Conservation (phyloP, 1,284 basidiomycete genomes). For the Cryptococcus floricola region DNA sequence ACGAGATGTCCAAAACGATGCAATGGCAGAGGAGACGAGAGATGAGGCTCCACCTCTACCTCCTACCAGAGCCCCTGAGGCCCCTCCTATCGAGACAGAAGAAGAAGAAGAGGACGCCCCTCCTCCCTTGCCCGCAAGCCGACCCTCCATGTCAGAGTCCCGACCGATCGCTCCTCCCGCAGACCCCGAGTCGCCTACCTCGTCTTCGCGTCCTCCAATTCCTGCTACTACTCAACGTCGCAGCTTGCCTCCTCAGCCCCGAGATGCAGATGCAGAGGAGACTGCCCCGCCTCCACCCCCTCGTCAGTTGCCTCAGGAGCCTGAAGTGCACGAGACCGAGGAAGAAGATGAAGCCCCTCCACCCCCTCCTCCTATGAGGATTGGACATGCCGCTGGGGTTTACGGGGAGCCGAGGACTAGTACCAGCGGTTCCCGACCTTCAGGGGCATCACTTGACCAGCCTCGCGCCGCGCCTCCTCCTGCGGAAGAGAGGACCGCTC, state of each 20-base stretch:
- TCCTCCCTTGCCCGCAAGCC: constrained; percentile 25
- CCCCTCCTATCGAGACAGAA: constrained; percentile 3
- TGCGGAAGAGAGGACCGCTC: not conserved
- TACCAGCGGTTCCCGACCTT: constrained; percentile 7
- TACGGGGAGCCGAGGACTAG: not conserved
- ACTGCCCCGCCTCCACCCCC: too few relatives aligned
- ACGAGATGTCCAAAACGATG: constrained; percentile 16
- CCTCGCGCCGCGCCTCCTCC: constrained; percentile 5
- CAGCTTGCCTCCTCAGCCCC: too few relatives aligned
- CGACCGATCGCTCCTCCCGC: not conserved
- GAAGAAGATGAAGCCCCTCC: constrained; percentile 72
- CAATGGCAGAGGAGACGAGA: constrained; percentile 4
- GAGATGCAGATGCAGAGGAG: too few relatives aligned
- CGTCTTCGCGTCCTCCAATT: constrained; percentile 3
- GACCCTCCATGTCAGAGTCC: not conserved
- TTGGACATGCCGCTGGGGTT: not conserved
- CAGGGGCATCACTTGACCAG: constrained; percentile 8
- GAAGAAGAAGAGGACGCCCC: constrained; percentile 16
- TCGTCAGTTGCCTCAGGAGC: not conserved
- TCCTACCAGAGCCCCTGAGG: constrained; percentile 17
- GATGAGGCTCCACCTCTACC: constrained; percentile 20
- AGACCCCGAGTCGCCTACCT: not conserved
- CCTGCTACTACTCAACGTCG: not conserved
- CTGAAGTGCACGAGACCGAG: constrained; percentile 42
- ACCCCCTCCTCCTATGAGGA: constrained; percentile 5